These are phyloP conservation scores for Eragrostis nindensis DNA, from an alignment of 176 grass and related monocot genomes.

Conservation along the genomic window DNA sequence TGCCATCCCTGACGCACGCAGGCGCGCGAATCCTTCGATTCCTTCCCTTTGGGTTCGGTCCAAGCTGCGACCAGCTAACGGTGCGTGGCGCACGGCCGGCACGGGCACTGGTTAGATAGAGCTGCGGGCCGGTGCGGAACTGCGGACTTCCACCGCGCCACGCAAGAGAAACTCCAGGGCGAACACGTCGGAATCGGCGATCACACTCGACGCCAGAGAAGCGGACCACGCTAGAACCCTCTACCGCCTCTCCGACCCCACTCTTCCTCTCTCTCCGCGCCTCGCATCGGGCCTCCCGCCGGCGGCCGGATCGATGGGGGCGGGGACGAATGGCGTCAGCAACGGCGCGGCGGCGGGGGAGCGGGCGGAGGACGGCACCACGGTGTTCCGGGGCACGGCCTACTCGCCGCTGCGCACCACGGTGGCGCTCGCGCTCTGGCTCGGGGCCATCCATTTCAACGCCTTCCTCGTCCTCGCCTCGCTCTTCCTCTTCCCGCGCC, in stretches of 20 bases:
- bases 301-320: constrained; percentile 31
- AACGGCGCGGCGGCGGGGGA: constrained; percentile 19
- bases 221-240: constrained; percentile 33
- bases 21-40: no score
- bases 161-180: background rate
- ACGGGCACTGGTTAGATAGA: no score
- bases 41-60: no score
- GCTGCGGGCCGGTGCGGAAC: no score
- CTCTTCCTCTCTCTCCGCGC: background rate
- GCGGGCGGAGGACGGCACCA: constrained; percentile 32
- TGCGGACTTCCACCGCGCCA: background rate
- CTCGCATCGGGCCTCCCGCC: constrained; percentile 10
- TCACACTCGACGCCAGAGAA: background rate
- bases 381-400: constrained; percentile 60
- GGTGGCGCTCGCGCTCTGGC: constrained; percentile 80
- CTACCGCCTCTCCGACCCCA: constrained; percentile 3
- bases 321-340: constrained; percentile 19
- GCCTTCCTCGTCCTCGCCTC: constrained; percentile 64
- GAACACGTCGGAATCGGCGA: constrained; percentile 2
- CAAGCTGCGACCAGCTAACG: no score
- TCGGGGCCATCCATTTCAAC: constrained; percentile 88
- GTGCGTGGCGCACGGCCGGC: no score
- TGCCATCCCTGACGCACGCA: no score
- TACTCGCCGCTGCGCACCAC: constrained; percentile 65
- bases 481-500: constrained; percentile 77